Evolutionary conservation across 2,329 filamentous ascomycete species (phyloP), one percentile per base, ranked within the genome.

Genomic region (Epicoccum sorghinum): DNA sequence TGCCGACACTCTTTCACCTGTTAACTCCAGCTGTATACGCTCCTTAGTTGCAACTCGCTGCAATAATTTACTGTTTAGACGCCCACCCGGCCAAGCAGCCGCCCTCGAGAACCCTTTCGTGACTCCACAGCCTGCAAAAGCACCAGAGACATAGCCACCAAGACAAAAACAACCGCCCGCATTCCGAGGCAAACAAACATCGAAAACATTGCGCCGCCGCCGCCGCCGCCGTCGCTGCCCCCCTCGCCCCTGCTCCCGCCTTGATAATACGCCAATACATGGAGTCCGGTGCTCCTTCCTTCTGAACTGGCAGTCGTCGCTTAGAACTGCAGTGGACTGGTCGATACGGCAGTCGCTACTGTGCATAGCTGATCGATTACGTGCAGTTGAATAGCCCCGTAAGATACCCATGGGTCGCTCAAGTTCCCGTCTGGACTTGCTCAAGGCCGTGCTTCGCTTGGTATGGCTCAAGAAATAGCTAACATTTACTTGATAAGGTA

Each of bases 261-360:
- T 52, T 30, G 29, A 25, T 38, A 42, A 23, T 52, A 58, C 44
- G 40, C 42, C 55, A 48, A 62, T 71, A 62, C 60, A 71, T 73
- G 70, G 67, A 66, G 57, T 49, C 57, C 52, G 60, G 60, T 45
- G 57, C 61, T 61, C 51, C 52, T 54, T 58, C 49, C 57, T 35
- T 43, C 47, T 52, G 46, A 41, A 44, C 32, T 42, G 50, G 58
- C 52, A 41, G 37, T 54, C 45, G 56, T 55, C 40, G 47, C 47
- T 25, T 36, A 24, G 41, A 23, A 27, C 23, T 30, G 40, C 41
- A 41, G 22, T 25, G 29, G 27, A 29, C 45, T 40, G 27, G 6
- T 6, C 27, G 27, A 29, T 9, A 29, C 6, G 18, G 22, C 24
- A 29, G 27, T 35, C 24, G 36, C 45, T 10, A 7, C 8, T 42